Base-by-base conservation (phyloP, 805 yeast species). In the Scheffersomyces amazonensis region DNA sequence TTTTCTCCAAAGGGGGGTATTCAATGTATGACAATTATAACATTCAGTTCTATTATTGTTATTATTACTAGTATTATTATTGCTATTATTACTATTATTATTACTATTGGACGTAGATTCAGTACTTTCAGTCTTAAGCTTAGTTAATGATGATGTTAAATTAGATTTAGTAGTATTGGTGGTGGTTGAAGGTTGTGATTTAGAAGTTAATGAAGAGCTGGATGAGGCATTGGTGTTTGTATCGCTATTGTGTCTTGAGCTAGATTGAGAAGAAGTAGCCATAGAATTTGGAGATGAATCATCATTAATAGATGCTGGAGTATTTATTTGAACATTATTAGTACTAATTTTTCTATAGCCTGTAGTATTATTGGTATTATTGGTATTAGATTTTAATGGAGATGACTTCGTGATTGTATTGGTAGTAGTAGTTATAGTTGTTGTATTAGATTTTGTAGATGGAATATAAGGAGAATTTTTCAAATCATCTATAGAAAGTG, bases 1-100 rank as follows among this genome's bases (percentile, higher is more conserved):
- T 50, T 77, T 69, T 32, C 84, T 59, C 84, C 84, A 79, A 17
- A 79, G 60, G 1, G 84, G 84, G 0, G 84, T 79, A 41, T 76
- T 79, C 2, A 70, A 53, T 1, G 84, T 78, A 33, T 76, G 73
- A 52, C 84, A 79, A 56, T 79, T 79, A 39, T 62, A 63, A 53
- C 84, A 79, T 45, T 73, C 76, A 3, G 73, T 65, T 27, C 15
- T 27, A 19, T 27, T 2, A n/a, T 34, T 13, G 21, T 30, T 35
- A 40, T 27, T 30, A 29, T 34, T 15, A 25, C 31, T 35, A 42
- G 34, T 32, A 27, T 33, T 34, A 16, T 36, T 37, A 16, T 30
- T 30, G 32, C 21, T 3, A 31, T 37, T 4, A 11, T 17, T 18
- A 18, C 21, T 6, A 21, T 25, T 18, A 32, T 23, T 32, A 34